phyloP scores from a whole-genome alignment of 2,329 filamentous ascomycete genomes.

The Fusarium luffae region DNA sequence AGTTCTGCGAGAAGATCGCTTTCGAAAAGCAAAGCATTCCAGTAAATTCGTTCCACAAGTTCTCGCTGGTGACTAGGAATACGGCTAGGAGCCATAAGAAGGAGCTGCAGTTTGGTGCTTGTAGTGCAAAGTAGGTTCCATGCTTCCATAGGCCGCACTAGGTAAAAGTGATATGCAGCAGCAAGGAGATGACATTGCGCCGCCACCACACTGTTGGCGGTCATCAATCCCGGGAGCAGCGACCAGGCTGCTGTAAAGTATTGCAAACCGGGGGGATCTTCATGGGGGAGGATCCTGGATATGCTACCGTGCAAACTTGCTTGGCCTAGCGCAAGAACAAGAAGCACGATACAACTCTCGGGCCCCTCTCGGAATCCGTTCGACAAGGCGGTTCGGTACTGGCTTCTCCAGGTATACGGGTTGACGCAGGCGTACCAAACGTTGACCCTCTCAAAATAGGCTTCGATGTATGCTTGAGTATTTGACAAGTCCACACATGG shows the following conservation, averaged over 20 bases:
- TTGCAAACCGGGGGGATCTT: slow-evolving; percentile 78
- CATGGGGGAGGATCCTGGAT: slow-evolving; percentile 73
- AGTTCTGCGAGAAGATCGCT: slow-evolving; percentile 83
- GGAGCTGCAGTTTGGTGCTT: slow-evolving; percentile 82
- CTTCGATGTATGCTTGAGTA: slow-evolving; percentile 78
- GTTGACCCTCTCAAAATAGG: slow-evolving; percentile 84
- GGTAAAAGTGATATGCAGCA: slow-evolving; percentile 84
- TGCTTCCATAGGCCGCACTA: slow-evolving; percentile 83
- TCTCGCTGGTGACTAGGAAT: slow-evolving; percentile 78
- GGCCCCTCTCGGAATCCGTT: slow-evolving; percentile 82
- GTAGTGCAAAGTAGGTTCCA: slow-evolving; percentile 84
- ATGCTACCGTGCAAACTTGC: slow-evolving; percentile 82
- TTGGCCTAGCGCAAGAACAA: slow-evolving; percentile 81
- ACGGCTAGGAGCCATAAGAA: slow-evolving; percentile 78
- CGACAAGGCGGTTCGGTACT: slow-evolving; percentile 79
- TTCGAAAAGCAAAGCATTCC: slow-evolving; percentile 85
- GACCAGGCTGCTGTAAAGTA: slow-evolving; percentile 87
- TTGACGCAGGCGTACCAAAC: slow-evolving; percentile 89
- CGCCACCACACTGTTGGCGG: slow-evolving; percentile 79
- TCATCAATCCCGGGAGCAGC: slow-evolving; percentile 81
- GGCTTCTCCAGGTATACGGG: slow-evolving; percentile 80
- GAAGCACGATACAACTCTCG: slow-evolving; percentile 83
- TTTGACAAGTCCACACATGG: slow-evolving; percentile 78
- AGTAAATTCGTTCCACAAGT: slow-evolving; percentile 81
- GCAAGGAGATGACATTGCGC: slow-evolving; percentile 85